Evolutionary conservation across 495 filamentous ascomycete genomes (phyloP), one percentile per base, ranked within the genome.

Genomic region (Xylaria flabelliformis): DNA sequence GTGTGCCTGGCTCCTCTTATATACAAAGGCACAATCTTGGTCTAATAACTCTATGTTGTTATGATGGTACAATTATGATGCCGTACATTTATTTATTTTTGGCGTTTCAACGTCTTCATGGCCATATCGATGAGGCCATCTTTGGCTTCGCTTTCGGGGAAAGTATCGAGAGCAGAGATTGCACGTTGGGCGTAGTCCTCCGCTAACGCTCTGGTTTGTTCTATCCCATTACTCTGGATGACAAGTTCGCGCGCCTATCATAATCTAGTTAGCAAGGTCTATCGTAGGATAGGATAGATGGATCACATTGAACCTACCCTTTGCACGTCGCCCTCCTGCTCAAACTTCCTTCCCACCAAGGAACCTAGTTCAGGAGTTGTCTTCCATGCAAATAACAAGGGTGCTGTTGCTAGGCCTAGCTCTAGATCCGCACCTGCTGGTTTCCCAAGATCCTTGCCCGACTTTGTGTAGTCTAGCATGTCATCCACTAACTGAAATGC

Each of bases 401-500:
- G 96, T 5, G 96, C 96, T n/a, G 96, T 99, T 9, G 97, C 96
- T 64, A 99, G 85, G 9, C 96, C 96, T 26, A 99, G 86, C 80
- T 98, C 93, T 69, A 99, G 80, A 82, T 99, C 96, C 19, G 97
- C 97, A 36, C 95, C 97, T 9, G 94, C 92, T 0, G 97, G 95
- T 80, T 99, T 99, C 61, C 96, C 96, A 41, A 99, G 85, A 80
- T 97, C 94, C 39, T 89, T 87, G 50, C 87, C 93, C 34, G 86
- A 93, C 58, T 94, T 88, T 0, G 96, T 98, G 79, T 98, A 99
- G 83, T 99, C 96, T 75, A 99, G 86, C 92, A 99, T 93, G 79
- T 99, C 96, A 75, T 99, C 96, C 13, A 99, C 95, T n/a, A 99
- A 85, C 85, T 99, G 96, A 83, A 99, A 99, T 2, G 96, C 96